Evolutionary conservation across 768 basidiomycete genomes (phyloP), one percentile per base, ranked within the genome.

Genomic region (Mycena latifolia): DNA sequence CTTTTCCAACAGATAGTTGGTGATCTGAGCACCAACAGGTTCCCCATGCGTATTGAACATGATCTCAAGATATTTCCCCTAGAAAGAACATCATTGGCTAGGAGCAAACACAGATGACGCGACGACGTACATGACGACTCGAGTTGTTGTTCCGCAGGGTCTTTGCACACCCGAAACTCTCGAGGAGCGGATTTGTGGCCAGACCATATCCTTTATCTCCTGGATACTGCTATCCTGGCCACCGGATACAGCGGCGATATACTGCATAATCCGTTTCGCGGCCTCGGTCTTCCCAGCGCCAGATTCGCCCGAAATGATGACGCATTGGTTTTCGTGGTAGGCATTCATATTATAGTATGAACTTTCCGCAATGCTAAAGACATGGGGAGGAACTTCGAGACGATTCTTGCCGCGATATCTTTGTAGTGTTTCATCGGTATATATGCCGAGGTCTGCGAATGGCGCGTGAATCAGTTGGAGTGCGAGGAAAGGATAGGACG

Each of bases 171-270:
- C 98, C 98, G 71, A 99, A 99, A 78, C 95, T 97, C 79, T 99
- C 98, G 67, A 99, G 81, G 46, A 99, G 79, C 20, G 98, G 98
- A 77, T 99, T 99, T 10, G 98, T 99, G 12, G 98, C 98, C 52
- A 99, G 84, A 99, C 98, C 98, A 99, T 99, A 76, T 99, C 96
- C 82, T 99, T 98, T 77, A 99, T 96, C 78, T 97, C 92, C 77
- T 98, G 94, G 64, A 99, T 99, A 70, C 94, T 95, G 73, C 87
- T 92, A 73, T 94, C 93, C 69, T 89, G 88, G 25, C 88, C 92
- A 51, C 95, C 94, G 18, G 95, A 95, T 0, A 99, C 98, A 12
- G 94, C 98, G 18, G 98, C 98, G 71, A 99, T 97, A 75, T 99
- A 99, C 77, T 98, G 96, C 98, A 99, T 99, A 79, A 99, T 99